Evolutionary conservation across 1,139 yeast genomes (phyloP), one percentile per base, ranked within the genome.

Genomic region (Blastobotrys apis): DNA sequence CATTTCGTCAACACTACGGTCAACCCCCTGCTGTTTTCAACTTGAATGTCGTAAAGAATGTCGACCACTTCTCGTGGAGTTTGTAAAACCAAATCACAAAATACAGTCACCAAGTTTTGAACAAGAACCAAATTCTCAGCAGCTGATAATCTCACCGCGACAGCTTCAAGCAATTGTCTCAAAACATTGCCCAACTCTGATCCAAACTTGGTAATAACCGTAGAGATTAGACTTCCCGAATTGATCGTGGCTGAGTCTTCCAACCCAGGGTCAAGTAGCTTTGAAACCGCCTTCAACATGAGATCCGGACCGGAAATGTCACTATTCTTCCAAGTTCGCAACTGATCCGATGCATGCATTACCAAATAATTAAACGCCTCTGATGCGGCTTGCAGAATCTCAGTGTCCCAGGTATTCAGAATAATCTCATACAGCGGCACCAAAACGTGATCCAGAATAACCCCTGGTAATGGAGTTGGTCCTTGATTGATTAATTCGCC

Each of bases 211-310:
- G 77, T 73, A 20, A 87, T 71, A 39, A 85, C 69, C 0, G 85
- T 58, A 2, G 53, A 53, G 21, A 64, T 61, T 8, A 64, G 53
- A 30, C 54, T 48, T 3, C 68, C 77, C 5, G 81, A 72, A 2
- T 86, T 79, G 61, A 80, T 73, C 1, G 94, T 90, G 0, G 95
- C 95, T 46, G 82, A 75, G 56, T 87, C 97, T 10, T 84, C 75
- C 50, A 85, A 70, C 6, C 74, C 70, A 0, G 94, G 86, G 1
- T 86, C 78, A 29, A 90, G 72, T 41, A 87, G 76, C 54, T 79
- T 80, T 4, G 87, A 80, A 4, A 85, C 79, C 10, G 85, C 75
- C 17, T 69, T 65, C 13, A 90, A 67, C 25, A 84, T 70, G 1
- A 74, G 66, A 37, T 76, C 75, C 44, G 80, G 60, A 1, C 87